Percentiles rank a stretch among this genome's conserved stretches.
Evolutionary conservation across 2,329 filamentous ascomycete species (phyloP).

Genomic region (Byssothecium circinans): DNA sequence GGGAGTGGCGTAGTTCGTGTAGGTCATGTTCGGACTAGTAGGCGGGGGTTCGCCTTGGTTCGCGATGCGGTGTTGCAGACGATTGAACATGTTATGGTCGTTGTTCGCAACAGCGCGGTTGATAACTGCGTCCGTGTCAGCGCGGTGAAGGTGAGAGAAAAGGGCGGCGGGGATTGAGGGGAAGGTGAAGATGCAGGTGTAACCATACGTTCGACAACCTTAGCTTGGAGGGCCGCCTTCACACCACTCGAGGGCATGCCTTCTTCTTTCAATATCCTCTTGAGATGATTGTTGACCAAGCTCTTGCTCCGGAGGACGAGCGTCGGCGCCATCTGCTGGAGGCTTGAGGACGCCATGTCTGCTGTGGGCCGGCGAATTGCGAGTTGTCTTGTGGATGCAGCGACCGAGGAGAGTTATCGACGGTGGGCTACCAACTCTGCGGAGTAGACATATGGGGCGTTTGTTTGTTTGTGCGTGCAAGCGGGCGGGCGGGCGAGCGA

Average conservation of each 20-base stretch:
- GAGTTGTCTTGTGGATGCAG: too few species aligned
- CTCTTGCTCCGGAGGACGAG: constrained; percentile 54
- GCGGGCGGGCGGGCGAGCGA: constrained; percentile 5
- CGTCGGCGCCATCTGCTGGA: constrained; percentile 44
- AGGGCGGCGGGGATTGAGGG: background rate
- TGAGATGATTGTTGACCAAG: constrained; percentile 68
- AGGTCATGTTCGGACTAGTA: background rate
- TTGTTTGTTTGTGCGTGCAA: constrained; percentile 10
- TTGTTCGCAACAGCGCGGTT: constrained; percentile 34
- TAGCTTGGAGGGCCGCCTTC: constrained; percentile 77
- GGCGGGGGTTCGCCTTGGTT: constrained; percentile 45
- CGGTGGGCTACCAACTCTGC: constrained; percentile 10
- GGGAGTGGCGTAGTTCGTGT: constrained; percentile 18
- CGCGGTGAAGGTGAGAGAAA: background rate
- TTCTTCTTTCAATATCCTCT: constrained; percentile 74
- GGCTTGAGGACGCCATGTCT: constrained; percentile 39
- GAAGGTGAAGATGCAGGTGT: constrained; percentile 11
- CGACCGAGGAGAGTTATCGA: too few species aligned
- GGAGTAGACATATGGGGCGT: constrained; percentile 6
- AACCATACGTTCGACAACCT: constrained; percentile 75
- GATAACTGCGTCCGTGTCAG: constrained; percentile 38
- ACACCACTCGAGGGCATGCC: constrained; percentile 72
- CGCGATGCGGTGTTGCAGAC: constrained; percentile 44
- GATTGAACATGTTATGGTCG: constrained; percentile 41
- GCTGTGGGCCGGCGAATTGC: constrained; percentile 3